phyloP scores from a whole-genome alignment of 2,329 filamentous ascomycete genomes.

The Macrophomina pseudophaseolina region DNA sequence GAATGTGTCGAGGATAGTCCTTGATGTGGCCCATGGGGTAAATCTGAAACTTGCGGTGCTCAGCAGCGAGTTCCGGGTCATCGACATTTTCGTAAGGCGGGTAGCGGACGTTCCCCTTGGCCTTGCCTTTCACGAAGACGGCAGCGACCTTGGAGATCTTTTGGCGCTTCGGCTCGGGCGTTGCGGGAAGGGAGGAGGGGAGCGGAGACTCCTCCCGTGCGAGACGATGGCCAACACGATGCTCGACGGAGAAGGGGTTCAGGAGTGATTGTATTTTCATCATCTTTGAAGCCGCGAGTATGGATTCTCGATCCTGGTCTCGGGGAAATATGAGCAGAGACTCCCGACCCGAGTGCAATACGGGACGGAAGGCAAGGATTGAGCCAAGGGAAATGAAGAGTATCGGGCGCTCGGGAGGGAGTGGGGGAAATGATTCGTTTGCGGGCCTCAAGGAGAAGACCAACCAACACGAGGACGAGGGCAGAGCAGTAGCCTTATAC shows the following conservation, averaged over 20 bases:
- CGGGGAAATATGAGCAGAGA: neutral
- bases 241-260: constrained; percentile 38
- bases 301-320: constrained; percentile 3
- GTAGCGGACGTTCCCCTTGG: constrained; percentile 73
- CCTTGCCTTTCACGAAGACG: constrained; percentile 64
- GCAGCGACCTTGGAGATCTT: constrained; percentile 71
- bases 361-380: neutral
- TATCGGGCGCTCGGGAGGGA: neutral
- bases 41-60: constrained; percentile 69
- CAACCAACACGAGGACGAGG: neutral
- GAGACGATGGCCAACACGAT: constrained; percentile 28
- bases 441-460: neutral
- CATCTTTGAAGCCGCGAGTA: constrained; percentile 6
- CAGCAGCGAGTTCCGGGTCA: constrained; percentile 60
- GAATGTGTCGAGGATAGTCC: constrained; percentile 70
- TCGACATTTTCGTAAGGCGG: constrained; percentile 69
- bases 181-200: constrained; percentile 28
- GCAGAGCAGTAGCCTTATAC: neutral
- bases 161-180: constrained; percentile 43
- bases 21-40: constrained; percentile 67
- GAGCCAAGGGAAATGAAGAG: neutral
- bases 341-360: neutral
- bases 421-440: neutral
- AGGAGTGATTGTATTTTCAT: constrained; percentile 51
- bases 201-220: constrained; percentile 2